Base-by-base conservation (phyloP, 768 basidiomycete genomes). In the Auricularia sp. region DNA sequence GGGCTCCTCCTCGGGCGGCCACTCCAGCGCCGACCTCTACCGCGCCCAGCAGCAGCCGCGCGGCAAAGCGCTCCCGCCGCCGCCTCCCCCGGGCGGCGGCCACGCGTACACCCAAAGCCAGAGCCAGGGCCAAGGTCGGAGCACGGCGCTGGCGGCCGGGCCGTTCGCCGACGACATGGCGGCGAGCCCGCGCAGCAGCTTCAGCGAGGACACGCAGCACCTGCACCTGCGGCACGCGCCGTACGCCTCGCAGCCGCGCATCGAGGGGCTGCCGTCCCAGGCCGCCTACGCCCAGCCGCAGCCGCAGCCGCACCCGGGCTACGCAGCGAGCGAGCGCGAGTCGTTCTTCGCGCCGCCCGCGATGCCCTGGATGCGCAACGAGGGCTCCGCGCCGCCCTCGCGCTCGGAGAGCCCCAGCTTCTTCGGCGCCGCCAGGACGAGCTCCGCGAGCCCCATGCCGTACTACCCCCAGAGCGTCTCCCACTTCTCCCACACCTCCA, bases 321-420 rank as follows among this genome's bases (percentile, higher is more conserved):
- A 59, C 23, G 56, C 56, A 6, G 18, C 29, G 16, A 29, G 23
- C 16, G 56, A 59, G 23, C 56, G 56, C 56, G 56, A 59, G 23
- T 59, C 58, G 10, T 64, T 56, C 35, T 64, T 64, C 36, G 63
- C 63, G 16, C 63, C 63, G 56, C 63, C 63, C n/a, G 39, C 53
- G 36, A 56, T 56, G 35, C 63, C 63, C 18, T 64, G 63, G 63
- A 56, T 64, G 53, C 63, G 63, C 58, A 60, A 35, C 51, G 64
- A 64, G 56, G 12, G 23, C 34, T 33, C 29, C 23, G 23, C 18
- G 12, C 56, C 56, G 56, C 29, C 56, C 23, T 59, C 56, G 7
- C 56, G 56, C 56, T 23, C 56, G 6, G 56, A 59, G 29, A 29
- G 23, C 8, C 56, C 56, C 8, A 29, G 23, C 11, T 59, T 59